Evolutionary conservation across 2,329 filamentous ascomycete species (phyloP), one percentile per base, ranked within the genome.

Genomic region (Didymella keratinophila): DNA sequence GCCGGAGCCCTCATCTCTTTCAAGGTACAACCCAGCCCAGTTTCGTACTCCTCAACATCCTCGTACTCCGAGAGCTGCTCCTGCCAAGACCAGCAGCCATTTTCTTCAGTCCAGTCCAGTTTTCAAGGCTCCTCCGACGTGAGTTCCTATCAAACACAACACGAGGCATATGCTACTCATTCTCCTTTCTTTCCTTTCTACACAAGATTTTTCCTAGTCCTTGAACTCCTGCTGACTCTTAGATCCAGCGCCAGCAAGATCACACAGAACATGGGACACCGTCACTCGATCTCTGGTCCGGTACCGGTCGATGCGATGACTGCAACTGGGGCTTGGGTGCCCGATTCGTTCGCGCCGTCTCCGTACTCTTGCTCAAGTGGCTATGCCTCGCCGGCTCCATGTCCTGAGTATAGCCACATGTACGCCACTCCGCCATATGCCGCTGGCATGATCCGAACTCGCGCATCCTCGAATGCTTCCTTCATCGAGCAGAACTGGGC

Each of bases 21-120:
- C 70, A 77, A 77, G 74, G 74, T 77, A 77, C 73, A 75, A 67
- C 49, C 56, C 65, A 61, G 65, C 64, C 63, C 63, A 65, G 63
- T 77, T 76, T 75, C 73, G 71, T 76, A 74, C 72, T 71, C 74
- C 74, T 72, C 66, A 70, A 61, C 56, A 72, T 56, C 71, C 71
- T 64, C 69, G 69, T 56, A 73, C 74, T 67, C 70, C 73, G 9
- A 58, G 45, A 28, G 44, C 23, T 43, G 21, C n/a, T 34, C 27
- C 46, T 46, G 65, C 65, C 68, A 63, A 61, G 63, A 60, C 62
- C 64, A 69, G 67, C 60, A 67, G 61, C 71, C 58, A 62, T 69
- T 51, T 70, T 63, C 56, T 69, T 69, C 69, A 69, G 71, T 71
- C 69, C 60, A 70, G 65, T 74, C 66, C 67, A 44, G 58, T 23